A percentile compares a stretch with the other conserved stretches of the same genome.
Conservation (phyloP, 331 rosid genomes). For the Dryas integrifolia region DNA sequence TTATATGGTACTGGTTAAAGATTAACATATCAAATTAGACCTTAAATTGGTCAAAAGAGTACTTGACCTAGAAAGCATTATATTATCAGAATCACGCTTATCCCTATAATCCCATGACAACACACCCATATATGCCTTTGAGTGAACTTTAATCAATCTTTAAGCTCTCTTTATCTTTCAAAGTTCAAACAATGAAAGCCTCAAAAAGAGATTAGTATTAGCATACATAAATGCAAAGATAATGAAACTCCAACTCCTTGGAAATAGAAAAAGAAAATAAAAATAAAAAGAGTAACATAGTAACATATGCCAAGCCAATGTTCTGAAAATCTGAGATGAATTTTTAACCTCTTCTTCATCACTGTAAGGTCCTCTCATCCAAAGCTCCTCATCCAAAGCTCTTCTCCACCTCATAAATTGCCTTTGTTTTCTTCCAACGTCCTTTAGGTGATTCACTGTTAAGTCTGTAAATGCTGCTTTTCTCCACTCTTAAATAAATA, state of each 20-base stretch:
- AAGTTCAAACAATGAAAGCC: background rate
- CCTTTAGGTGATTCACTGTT: constrained; percentile 46
- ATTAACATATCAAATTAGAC: background rate
- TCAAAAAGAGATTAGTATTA: background rate
- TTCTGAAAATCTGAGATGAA: background rate
- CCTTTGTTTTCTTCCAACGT: constrained; percentile 36
- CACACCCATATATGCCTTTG: background rate
- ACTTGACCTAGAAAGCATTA: background rate
- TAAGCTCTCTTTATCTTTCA: background rate
- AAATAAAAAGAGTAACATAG: too few relatives aligned
- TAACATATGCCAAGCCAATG: too few relatives aligned
- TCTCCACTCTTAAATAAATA: constrained; percentile 19
- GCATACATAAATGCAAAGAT: background rate
- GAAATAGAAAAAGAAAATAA: too few relatives aligned
- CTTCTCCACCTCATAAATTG: constrained; percentile 4
- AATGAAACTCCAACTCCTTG: background rate
- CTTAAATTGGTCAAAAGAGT: constrained; percentile 1
- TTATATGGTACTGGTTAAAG: background rate
- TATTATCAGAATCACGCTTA: background rate
- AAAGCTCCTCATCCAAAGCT: constrained; percentile 43
- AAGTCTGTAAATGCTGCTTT: background rate
- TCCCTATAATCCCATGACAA: constrained; percentile 2
- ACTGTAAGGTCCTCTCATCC: too few relatives aligned
- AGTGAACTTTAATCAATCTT: background rate
- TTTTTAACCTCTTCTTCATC: too few relatives aligned